Percentiles rank a stretch among this genome's conserved stretches.
Evolutionary conservation across 2,329 filamentous ascomycete species (phyloP).

Genomic region (Cyphellophora attinorum): DNA sequence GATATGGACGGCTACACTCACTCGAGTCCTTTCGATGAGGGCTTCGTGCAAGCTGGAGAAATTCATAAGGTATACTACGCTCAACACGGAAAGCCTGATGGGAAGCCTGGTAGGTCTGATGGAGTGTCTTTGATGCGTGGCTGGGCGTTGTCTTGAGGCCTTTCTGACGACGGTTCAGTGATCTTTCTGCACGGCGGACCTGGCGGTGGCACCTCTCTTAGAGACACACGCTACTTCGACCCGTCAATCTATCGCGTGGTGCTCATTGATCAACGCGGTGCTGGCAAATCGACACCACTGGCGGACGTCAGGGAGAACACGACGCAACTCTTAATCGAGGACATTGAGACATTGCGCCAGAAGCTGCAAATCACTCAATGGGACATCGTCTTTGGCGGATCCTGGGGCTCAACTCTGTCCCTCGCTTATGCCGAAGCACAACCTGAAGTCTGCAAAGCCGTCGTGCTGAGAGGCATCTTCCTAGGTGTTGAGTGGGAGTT

Average conservation of each 20-base stretch:
- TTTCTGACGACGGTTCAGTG: too few relatives aligned
- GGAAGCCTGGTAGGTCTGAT: constrained; percentile 25
- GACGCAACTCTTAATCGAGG: constrained; percentile 33
- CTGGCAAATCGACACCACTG: constrained; percentile 33
- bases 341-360: constrained; percentile 34
- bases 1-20: constrained; percentile 22
- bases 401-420: constrained; percentile 38
- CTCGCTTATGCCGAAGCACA: constrained; percentile 36
- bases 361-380: constrained; percentile 34
- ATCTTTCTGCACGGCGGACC: constrained; percentile 38
- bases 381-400: constrained; percentile 38
- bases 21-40: constrained; percentile 24
- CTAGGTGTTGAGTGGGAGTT: constrained; percentile 27
- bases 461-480: constrained; percentile 37
- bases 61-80: constrained; percentile 29
- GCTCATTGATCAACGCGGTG: constrained; percentile 39
- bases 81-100: constrained; percentile 28
- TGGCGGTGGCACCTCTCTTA: constrained; percentile 26
- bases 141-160: too few relatives aligned
- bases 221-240: constrained; percentile 34
- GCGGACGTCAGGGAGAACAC: constrained; percentile 35
- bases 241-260: constrained; percentile 35
- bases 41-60: constrained; percentile 23
- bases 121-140: too few relatives aligned
- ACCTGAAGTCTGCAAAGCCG: constrained; percentile 26